A percentile compares a stretch with the other conserved stretches of the same genome.
Conservation (phyloP, 495 filamentous ascomycete species). For the Tricharina praecox region DNA sequence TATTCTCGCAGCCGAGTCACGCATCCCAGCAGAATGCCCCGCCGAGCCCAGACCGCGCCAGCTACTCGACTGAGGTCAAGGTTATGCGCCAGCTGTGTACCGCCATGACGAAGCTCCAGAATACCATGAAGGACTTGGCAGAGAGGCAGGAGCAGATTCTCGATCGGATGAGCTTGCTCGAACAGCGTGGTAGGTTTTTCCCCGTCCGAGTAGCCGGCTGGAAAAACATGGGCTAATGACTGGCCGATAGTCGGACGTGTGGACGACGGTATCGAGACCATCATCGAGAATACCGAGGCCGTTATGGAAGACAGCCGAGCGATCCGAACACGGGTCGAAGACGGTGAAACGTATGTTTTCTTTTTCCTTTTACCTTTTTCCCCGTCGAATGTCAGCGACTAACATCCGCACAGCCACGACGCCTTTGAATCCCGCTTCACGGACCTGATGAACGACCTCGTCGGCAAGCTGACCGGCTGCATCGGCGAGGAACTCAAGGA, state of each 20-base stretch:
- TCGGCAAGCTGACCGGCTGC: conserved; percentile 26
- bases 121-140: conserved; percentile 27
- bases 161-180: conserved; percentile 24
- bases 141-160: conserved; percentile 26
- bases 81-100: conserved; percentile 24
- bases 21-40: conserved; percentile 7
- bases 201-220: no score
- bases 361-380: no score
- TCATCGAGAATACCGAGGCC: conserved; percentile 26
- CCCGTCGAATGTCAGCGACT: no score
- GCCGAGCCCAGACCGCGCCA: conserved; percentile 18
- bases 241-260: conserved; percentile 20
- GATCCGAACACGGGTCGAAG: conserved; percentile 25
- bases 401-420: conserved; percentile 25
- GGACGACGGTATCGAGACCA: conserved; percentile 21
- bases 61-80: conserved; percentile 17
- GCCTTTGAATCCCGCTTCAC: conserved; percentile 26
- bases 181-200: conserved; percentile 22
- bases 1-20: conserved; percentile 16
- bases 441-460: conserved; percentile 25
- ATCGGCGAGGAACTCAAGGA: conserved; percentile 27
- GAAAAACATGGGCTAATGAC: no score
- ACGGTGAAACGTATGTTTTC: conserved; percentile 26
- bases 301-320: conserved; percentile 24
- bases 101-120: conserved; percentile 25